Evolutionary conservation across 495 filamentous ascomycete genomes (phyloP).

Genomic region (Penicillium soppii): DNA sequence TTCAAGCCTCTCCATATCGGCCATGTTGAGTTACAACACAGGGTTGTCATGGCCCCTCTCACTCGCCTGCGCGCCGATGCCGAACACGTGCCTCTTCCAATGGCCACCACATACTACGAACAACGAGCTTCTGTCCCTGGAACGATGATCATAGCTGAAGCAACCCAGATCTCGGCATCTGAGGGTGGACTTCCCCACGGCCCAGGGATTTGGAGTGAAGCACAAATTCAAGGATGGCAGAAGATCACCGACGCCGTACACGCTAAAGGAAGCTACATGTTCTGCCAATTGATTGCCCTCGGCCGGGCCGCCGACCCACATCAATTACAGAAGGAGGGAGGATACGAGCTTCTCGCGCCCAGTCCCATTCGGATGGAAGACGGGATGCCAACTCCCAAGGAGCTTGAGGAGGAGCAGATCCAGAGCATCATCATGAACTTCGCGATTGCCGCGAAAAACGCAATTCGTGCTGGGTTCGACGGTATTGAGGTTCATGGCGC

Average conservation of each 20-base stretch:
- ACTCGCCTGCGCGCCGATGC: slow-evolving; percentile 47
- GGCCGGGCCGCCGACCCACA: slow-evolving; percentile 53
- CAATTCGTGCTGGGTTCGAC: slow-evolving; percentile 70
- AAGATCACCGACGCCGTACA: slow-evolving; percentile 65
- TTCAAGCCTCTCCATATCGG: slow-evolving; percentile 54
- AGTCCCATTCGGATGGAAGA: slow-evolving; percentile 50
- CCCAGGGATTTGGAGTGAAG: slow-evolving; percentile 61
- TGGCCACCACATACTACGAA: slow-evolving; percentile 51
- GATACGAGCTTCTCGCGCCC: slow-evolving; percentile 7
- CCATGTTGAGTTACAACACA: slow-evolving; percentile 41
- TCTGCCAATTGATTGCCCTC: slow-evolving; percentile 64
- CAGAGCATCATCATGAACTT: slow-evolving; percentile 54
- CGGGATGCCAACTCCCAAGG: slow-evolving; percentile 38
- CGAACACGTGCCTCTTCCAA: slow-evolving; percentile 30
- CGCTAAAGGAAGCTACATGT: slow-evolving; percentile 58
- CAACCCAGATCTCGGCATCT: slow-evolving; percentile 56
- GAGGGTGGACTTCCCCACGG: slow-evolving; percentile 51
- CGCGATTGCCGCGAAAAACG: slow-evolving; percentile 58
- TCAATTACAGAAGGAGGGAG: slow-evolving; percentile 35
- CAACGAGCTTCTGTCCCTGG: slow-evolving; percentile 51
- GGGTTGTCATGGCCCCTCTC: slow-evolving; percentile 51
- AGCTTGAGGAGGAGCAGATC: slow-evolving; percentile 59
- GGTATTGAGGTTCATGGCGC: slow-evolving; percentile 75
- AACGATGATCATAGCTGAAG: slow-evolving; percentile 58
- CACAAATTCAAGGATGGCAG: slow-evolving; percentile 61